A percentile compares a stretch with the other conserved stretches of the same genome.
phyloP scores from a whole-genome alignment of 2,329 filamentous ascomycete genomes.

The Colletotrichum tropicale region DNA sequence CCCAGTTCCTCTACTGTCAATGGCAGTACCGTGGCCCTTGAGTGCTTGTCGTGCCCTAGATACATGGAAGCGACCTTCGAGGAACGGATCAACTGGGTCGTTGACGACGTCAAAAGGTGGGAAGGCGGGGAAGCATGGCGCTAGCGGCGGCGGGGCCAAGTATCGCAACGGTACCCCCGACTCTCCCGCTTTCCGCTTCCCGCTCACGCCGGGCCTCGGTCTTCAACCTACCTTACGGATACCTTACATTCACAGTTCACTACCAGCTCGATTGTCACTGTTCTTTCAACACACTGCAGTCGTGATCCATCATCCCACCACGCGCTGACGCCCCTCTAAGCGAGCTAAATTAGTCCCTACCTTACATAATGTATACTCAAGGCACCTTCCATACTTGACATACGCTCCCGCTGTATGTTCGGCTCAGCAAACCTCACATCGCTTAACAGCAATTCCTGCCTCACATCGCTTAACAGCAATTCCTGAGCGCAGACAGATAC shows the following conservation, averaged over 20 bases:
- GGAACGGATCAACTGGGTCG: background rate
- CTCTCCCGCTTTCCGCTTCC: background rate
- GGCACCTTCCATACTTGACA: background rate
- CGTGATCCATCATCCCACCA: background rate
- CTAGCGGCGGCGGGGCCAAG: background rate
- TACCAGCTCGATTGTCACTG: background rate
- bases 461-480: background rate
- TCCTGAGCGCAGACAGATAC: background rate
- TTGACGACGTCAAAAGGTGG: background rate
- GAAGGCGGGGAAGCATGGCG: background rate
- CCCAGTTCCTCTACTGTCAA: background rate
- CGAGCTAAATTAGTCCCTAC: background rate
- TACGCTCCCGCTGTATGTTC: background rate
- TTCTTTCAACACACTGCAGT: background rate
- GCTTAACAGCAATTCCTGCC: background rate
- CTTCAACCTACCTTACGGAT: background rate
- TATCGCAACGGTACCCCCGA: background rate
- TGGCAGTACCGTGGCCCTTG: background rate
- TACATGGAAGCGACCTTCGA: background rate
- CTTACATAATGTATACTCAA: background rate
- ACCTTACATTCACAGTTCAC: background rate
- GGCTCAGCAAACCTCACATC: background rate
- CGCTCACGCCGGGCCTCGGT: background rate
- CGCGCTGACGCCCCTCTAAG: conserved; percentile 1
- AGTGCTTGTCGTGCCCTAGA: background rate